phyloP scores from a whole-genome alignment of 768 basidiomycete species.

The Amanita fuliginea region DNA sequence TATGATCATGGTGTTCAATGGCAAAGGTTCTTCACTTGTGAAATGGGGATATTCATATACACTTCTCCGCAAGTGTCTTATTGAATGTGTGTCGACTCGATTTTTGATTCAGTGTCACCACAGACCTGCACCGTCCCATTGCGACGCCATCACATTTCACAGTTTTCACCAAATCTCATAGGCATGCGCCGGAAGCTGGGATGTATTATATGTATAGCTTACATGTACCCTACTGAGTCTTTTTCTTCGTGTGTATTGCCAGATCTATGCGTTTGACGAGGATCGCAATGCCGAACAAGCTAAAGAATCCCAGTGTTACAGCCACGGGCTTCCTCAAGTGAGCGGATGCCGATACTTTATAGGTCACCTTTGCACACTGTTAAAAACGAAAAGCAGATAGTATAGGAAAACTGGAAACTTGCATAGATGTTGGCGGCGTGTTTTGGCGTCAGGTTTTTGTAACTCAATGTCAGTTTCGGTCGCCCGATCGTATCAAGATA shows the following conservation, averaged over 20 bases:
- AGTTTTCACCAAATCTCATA: slow-evolving; percentile 15
- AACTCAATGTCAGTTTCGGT: slow-evolving; percentile 64
- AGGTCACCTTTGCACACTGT: slow-evolving; percentile 54
- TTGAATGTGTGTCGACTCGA: too few species aligned
- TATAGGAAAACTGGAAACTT: slow-evolving; percentile 21
- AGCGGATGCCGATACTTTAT: slow-evolving; percentile 71
- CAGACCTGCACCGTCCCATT: slow-evolving; percentile 25
- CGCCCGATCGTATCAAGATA: slow-evolving; percentile 92
- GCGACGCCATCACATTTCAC: slow-evolving; percentile 25
- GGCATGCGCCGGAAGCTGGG: not conserved
- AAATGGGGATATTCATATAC: slow-evolving; percentile 37
- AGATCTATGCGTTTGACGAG: slow-evolving; percentile 35
- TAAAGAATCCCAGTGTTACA: slow-evolving; percentile 60
- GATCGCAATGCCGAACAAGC: slow-evolving; percentile 45
- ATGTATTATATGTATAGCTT: slow-evolving; percentile 2
- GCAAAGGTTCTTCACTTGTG: slow-evolving; percentile 34
- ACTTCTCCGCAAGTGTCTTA: slow-evolving; percentile 28
- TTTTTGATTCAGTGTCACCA: not conserved
- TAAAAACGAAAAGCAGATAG: slow-evolving; percentile 1
- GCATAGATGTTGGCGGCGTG: slow-evolving; percentile 81
- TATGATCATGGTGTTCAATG: slow-evolving; percentile 31
- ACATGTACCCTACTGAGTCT: slow-evolving; percentile 16
- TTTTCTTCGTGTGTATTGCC: slow-evolving; percentile 33
- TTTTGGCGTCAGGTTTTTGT: slow-evolving; percentile 64
- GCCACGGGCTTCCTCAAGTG: slow-evolving; percentile 81